phyloP scores from a whole-genome alignment of 495 filamentous ascomycete genomes.

The Tuber calosporum region DNA sequence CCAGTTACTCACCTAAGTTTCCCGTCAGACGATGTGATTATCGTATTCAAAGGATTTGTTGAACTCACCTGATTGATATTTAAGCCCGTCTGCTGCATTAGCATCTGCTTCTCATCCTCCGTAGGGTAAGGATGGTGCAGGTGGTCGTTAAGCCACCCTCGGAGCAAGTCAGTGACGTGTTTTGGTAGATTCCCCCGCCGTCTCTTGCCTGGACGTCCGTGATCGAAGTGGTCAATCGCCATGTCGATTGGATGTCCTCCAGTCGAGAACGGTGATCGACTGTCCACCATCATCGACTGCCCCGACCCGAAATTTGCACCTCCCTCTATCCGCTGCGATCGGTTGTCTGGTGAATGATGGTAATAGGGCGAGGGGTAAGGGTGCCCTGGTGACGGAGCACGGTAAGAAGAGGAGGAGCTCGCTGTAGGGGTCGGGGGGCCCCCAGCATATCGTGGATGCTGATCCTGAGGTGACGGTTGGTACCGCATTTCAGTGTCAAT shows the following conservation, averaged over 20 bases:
- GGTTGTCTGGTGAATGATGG: slow-evolving; percentile 27
- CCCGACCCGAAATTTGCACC: slow-evolving; percentile 17
- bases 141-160: slow-evolving; percentile 72
- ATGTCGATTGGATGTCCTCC: slow-evolving; percentile 25
- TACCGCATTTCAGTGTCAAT: slow-evolving; percentile 31
- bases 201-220: slow-evolving; percentile 50
- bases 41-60: slow-evolving; percentile 15
- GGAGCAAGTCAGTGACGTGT: slow-evolving; percentile 70
- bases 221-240: slow-evolving; percentile 39
- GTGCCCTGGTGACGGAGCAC: slow-evolving; percentile 26
- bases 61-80: slow-evolving; percentile 64
- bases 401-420: slow-evolving; percentile 16
- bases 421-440: slow-evolving; percentile 12
- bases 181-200: slow-evolving; percentile 82
- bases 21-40: slow-evolving; percentile 21
- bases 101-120: slow-evolving; percentile 80
- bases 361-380: slow-evolving; percentile 33
- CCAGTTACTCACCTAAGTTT: slow-evolving; percentile 80
- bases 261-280: slow-evolving; percentile 36
- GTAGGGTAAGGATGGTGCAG: slow-evolving; percentile 77
- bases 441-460: slow-evolving; percentile 24
- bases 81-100: slow-evolving; percentile 68
- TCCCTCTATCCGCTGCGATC: slow-evolving; percentile 22
- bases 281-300: slow-evolving; percentile 30
- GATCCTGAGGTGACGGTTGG: slow-evolving; percentile 29